Percentiles rank a stretch among this genome's conserved stretches.
Evolutionary conservation across 2,329 filamentous ascomycete species (phyloP).

Genomic region (Emericellopsis atlantica): DNA sequence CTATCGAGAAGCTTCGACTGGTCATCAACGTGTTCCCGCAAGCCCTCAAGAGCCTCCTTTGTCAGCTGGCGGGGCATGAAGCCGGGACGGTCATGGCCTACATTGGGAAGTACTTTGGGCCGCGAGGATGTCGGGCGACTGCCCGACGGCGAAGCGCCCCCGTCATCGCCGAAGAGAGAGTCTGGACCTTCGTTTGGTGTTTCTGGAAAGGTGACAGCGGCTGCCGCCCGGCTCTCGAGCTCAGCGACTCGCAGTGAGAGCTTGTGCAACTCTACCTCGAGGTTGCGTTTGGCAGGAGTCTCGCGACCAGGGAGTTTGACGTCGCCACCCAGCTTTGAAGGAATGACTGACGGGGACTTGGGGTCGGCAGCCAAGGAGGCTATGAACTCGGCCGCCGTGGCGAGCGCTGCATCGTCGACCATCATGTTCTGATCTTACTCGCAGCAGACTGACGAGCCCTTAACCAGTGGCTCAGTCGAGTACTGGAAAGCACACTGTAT

Average conservation of each 20-base stretch:
- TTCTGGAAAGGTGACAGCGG: constrained; percentile 55
- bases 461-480: neutral
- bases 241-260: constrained; percentile 67
- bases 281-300: constrained; percentile 59
- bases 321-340: constrained; percentile 29
- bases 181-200: constrained; percentile 66
- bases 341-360: constrained; percentile 22
- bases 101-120: neutral
- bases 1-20: constrained; percentile 85
- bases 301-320: constrained; percentile 68
- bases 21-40: constrained; percentile 84
- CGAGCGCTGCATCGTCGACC: constrained; percentile 42
- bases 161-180: constrained; percentile 49
- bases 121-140: constrained; percentile 33
- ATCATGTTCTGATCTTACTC: constrained; percentile 15
- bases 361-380: constrained; percentile 35
- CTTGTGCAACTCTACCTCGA: constrained; percentile 74
- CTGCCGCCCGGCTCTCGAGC: constrained; percentile 66
- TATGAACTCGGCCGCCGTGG: constrained; percentile 39
- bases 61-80: constrained; percentile 41
- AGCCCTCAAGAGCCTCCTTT: constrained; percentile 71
- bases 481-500: neutral
- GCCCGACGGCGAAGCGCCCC: constrained; percentile 28
- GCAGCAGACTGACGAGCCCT: neutral
- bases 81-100: constrained; percentile 20